A percentile compares a stretch with the other conserved stretches of the same genome.
These are phyloP conservation scores for Naganishia friedmannii DNA, from an alignment of 768 basidiomycete genomes.

Conservation along the genomic window DNA sequence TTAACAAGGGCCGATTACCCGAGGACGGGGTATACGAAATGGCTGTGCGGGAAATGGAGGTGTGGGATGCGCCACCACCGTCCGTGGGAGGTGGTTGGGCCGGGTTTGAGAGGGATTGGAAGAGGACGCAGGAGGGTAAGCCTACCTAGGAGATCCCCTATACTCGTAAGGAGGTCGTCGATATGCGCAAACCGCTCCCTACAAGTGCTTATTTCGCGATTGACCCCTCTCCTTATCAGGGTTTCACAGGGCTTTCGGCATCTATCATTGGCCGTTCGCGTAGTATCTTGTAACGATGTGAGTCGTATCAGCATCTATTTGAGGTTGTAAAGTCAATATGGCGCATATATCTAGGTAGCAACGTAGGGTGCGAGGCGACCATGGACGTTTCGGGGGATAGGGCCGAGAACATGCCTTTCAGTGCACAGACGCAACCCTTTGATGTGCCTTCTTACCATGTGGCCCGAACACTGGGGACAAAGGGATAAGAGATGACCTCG, in stretches of 20 bases:
- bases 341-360: not conserved
- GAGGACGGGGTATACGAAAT: constrained; percentile 22
- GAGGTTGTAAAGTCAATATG: constrained; percentile 1
- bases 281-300: not conserved
- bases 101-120: constrained; percentile 19
- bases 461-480: not conserved
- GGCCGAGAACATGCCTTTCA: not conserved
- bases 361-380: not conserved
- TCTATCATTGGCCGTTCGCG: constrained; percentile 16
- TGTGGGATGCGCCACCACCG: constrained; percentile 9
- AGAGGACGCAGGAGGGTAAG: constrained; percentile 14
- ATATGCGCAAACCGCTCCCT: not conserved
- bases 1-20: constrained; percentile 24
- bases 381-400: not conserved
- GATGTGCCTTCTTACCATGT: not conserved
- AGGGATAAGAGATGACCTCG: not conserved
- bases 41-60: constrained; percentile 12
- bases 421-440: not conserved
- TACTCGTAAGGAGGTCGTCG: not conserved
- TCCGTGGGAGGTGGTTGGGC: constrained; percentile 4
- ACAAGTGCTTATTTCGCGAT: not conserved
- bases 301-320: not conserved
- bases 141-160: constrained; percentile 1
- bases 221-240: not conserved
- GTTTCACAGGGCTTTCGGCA: constrained; percentile 10